Evolutionary conservation across 208 protist genomes (phyloP), one percentile per base, ranked within the genome.

Genomic region (Acanthamoeba healyi): DNA sequence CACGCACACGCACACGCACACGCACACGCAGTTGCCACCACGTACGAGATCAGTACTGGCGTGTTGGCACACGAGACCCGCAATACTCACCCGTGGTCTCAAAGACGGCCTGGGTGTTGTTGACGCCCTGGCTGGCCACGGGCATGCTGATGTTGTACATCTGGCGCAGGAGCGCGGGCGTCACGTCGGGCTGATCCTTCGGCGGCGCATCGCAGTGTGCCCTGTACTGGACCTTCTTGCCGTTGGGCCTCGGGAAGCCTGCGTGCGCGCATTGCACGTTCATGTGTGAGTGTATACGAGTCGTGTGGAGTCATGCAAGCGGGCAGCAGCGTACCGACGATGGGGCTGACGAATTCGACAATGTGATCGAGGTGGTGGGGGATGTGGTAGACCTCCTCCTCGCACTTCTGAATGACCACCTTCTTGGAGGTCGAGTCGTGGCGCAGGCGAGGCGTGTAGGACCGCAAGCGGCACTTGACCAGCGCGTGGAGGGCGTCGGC

Each of bases 21-120:
- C 12, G 17, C 12, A 72, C 32, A 46, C 15, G 3, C 9, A 29
- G 4, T 46, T 7, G 34, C 2, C 12, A 26, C 22, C 10, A 61
- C 19, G 10, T 54, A 15, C 49, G 49, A n/a, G n/a, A n/a, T n/a
- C 49, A 54, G 49, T 54, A 54, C 49, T 19, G 49, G 15, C 49
- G 49, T 54, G 49, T 6, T 54, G 49, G 17, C n/a, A 26, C 7
- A 36, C 22, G 22, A 26, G 6, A 26, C 14, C 6, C 26, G 26
- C 29, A 34, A 26, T 36, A 26, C 6, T 6, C 88, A 93, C 88
- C 88, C 56, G 93, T 14, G 22, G 51, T 89, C 46, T 94, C 70
- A 84, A 46, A 94, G 22, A 94, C 91, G 44, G 92, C 77, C 70
- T 94, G 92, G 15, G 92, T 94, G 77, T 94, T 94, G 92, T 94